Percentiles rank a stretch among this genome's conserved stretches.
Conservation (phyloP, 1,139 yeast genomes). For the Oligophagozyma castellii region DNA sequence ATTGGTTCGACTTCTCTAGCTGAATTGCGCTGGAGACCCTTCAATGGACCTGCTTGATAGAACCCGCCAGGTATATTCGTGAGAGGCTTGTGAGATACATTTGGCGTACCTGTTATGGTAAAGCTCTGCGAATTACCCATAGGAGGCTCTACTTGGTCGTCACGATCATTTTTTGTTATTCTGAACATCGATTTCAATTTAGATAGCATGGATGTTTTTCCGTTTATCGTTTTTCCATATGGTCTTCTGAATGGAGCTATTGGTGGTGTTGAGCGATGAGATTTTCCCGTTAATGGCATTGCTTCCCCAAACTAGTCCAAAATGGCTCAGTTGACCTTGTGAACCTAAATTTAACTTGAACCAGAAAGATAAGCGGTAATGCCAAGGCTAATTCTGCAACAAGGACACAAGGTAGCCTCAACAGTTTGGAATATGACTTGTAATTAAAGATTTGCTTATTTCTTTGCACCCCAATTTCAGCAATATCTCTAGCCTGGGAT, state of each 20-base stretch:
- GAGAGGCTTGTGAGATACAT: background rate
- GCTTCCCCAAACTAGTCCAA: too few species aligned
- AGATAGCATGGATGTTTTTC: constrained; percentile 7
- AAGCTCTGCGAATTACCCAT: constrained; percentile 1
- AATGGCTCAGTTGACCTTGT: too few species aligned
- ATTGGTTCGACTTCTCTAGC: background rate
- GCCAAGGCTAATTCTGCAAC: too few species aligned
- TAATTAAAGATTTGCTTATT: too few species aligned
- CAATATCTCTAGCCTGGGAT: too few species aligned
- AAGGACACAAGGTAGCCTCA: too few species aligned
- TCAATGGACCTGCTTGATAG: constrained; percentile 6
- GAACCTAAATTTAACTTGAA: too few species aligned
- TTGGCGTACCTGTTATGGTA: constrained; percentile 1
- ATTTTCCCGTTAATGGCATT: constrained; percentile 1
- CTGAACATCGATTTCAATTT: constrained; percentile 7
- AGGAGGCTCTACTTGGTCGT: background rate
- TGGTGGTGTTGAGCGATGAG: constrained; percentile 1
- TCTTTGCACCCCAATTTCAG: too few species aligned
- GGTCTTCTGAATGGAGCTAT: constrained; percentile 17
- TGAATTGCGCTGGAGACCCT: constrained; percentile 2
- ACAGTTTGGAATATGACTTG: too few species aligned
- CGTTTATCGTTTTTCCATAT: constrained; percentile 5
- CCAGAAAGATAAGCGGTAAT: too few species aligned
- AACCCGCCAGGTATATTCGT: constrained; percentile 12
- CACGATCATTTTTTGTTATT: background rate